Conservation (phyloP, 208 protist genomes). For the Herpetomonas tarakana region DNA sequence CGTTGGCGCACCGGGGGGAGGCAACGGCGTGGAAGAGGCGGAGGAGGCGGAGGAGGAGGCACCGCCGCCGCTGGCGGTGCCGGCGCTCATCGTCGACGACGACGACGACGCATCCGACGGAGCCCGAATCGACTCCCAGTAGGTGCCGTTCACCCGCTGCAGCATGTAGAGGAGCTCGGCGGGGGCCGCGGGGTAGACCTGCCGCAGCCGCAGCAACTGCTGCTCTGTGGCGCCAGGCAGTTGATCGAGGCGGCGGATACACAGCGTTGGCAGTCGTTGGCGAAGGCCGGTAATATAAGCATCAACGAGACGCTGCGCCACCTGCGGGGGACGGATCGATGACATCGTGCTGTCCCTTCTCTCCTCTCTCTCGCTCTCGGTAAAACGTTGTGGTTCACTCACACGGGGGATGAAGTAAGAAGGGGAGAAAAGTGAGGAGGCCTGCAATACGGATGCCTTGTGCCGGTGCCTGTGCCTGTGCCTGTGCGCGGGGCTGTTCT, state of each 20-base stretch:
- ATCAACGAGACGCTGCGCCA: constrained; percentile 47
- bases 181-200: constrained; percentile 34
- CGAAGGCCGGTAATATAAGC: constrained; percentile 67
- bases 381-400: too few relatives aligned
- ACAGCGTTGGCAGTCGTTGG: constrained; percentile 48
- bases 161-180: constrained; percentile 44
- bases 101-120: constrained; percentile 8
- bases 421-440: too few relatives aligned
- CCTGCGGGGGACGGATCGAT: constrained; percentile 3
- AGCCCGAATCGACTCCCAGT: constrained; percentile 29
- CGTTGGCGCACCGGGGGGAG: constrained; percentile 9
- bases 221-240: constrained; percentile 34
- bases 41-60: not conserved
- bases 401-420: too few relatives aligned
- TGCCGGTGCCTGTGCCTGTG: too few relatives aligned
- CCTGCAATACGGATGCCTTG: too few relatives aligned
- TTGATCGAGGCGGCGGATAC: constrained; percentile 47
- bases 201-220: constrained; percentile 28
- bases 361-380: not conserved
- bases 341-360: too few relatives aligned
- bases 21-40: not conserved
- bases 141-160: constrained; percentile 46
- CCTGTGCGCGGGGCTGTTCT: too few relatives aligned
- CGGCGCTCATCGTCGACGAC: not conserved
- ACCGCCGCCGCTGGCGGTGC: too few relatives aligned